Conservation (phyloP, 495 filamentous ascomycete genomes). For the Lasiosphaeria hispida region DNA sequence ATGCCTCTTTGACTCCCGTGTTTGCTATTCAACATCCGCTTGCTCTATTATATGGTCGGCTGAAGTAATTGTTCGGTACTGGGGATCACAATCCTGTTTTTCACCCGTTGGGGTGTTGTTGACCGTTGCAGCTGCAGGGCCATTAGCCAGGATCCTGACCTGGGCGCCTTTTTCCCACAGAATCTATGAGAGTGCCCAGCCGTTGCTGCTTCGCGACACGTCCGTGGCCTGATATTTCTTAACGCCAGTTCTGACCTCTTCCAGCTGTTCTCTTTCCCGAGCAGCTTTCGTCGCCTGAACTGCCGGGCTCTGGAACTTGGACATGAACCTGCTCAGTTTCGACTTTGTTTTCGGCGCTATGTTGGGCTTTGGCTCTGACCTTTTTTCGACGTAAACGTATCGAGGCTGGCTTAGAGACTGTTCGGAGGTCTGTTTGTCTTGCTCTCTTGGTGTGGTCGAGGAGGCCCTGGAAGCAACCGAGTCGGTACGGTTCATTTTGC, state of each 20-base stretch:
- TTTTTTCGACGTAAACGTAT: slow-evolving; percentile 11
- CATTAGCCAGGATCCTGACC: no score
- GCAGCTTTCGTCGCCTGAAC: slow-evolving; percentile 12
- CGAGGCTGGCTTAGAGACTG: not conserved
- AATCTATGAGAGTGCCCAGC: not conserved
- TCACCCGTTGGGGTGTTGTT: no score
- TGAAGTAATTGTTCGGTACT: no score
- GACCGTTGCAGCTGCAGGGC: no score
- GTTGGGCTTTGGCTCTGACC: slow-evolving; percentile 14
- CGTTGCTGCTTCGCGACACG: slow-evolving; percentile 1
- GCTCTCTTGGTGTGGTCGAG: no score
- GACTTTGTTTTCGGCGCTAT: slow-evolving; percentile 17
- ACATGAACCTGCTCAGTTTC: slow-evolving; percentile 16
- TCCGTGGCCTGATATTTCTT: slow-evolving; percentile 7
- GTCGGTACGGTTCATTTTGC: no score
- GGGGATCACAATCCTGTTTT: no score
- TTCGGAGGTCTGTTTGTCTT: not conserved
- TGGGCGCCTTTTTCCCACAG: no score
- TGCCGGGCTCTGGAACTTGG: slow-evolving; percentile 22
- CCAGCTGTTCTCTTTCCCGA: slow-evolving; percentile 7
- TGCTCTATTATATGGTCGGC: no score
- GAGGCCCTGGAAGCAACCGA: no score
- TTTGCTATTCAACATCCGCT: no score
- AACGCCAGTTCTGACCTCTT: slow-evolving; percentile 18
- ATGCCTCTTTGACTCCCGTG: no score